These are phyloP conservation scores for Astrothelium macrocarpum DNA, from an alignment of 495 filamentous ascomycete species.

Conservation along the genomic window DNA sequence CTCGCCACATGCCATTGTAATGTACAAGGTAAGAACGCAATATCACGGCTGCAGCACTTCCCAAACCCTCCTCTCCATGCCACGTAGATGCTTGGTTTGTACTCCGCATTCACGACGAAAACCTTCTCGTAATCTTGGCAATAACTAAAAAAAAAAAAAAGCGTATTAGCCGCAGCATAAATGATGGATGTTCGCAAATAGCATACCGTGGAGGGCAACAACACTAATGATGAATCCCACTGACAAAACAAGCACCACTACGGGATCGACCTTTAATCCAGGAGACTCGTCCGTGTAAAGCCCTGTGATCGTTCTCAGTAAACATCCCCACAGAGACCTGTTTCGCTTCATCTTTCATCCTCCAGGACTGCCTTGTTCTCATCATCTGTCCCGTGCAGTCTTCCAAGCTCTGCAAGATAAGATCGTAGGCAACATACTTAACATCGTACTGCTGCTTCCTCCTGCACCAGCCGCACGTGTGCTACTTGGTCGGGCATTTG, in stretches of 20 bases:
- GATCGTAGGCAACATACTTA: slow-evolving; percentile 52
- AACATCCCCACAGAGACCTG: slow-evolving; percentile 4
- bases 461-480: slow-evolving; percentile 90
- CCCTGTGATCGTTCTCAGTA: slow-evolving; percentile 37
- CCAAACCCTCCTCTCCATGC: background rate
- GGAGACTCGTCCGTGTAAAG: slow-evolving; percentile 99
- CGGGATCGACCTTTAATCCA: slow-evolving; percentile 91
- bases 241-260: slow-evolving; percentile 87
- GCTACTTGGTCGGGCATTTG: slow-evolving; percentile 80
- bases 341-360: background rate
- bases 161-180: slow-evolving; percentile 11
- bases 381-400: too few relatives aligned
- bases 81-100: background rate
- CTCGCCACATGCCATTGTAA: background rate
- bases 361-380: too few relatives aligned
- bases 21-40: background rate
- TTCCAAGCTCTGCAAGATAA: background rate
- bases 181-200: background rate
- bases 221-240: slow-evolving; percentile 98
- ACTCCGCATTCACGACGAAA: slow-evolving; percentile 63
- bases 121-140: slow-evolving; percentile 88
- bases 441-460: slow-evolving; percentile 94
- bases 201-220: slow-evolving; percentile 90
- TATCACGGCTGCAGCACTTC: background rate
- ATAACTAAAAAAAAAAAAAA: slow-evolving; percentile 71